Evolutionary conservation across 1,139 yeast species (phyloP).

Genomic region (Yamadazyma jaroonii): DNA sequence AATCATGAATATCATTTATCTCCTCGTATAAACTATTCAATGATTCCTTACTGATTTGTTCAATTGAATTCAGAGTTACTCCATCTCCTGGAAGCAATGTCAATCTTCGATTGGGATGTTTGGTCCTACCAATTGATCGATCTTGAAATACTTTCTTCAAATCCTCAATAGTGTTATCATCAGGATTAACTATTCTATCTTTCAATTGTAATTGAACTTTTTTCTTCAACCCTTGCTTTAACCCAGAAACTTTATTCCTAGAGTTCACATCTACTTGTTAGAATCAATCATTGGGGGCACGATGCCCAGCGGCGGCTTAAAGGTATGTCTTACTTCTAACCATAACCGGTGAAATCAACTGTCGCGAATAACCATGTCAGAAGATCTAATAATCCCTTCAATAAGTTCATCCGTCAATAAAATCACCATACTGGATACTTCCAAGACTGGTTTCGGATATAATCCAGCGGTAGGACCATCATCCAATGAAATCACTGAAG

Average conservation of each 20-base stretch:
- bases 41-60: constrained; percentile 7
- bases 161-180: constrained; percentile 17
- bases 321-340: neutral
- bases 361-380: constrained; percentile 21
- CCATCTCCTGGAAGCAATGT: neutral
- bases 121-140: neutral
- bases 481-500: constrained; percentile 38
- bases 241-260: neutral
- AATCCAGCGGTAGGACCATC: constrained; percentile 44
- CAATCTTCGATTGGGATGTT: neutral
- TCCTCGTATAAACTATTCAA: constrained; percentile 9
- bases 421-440: constrained; percentile 33
- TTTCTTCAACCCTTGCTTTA: constrained; percentile 3
- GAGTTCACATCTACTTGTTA: too few species aligned
- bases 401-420: constrained; percentile 30
- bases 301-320: too few species aligned
- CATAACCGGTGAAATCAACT: neutral
- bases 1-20: constrained; percentile 13
- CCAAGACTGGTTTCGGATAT: constrained; percentile 42
- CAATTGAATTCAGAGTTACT: too few species aligned
- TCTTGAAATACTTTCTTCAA: constrained; percentile 14
- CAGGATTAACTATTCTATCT: constrained; percentile 12
- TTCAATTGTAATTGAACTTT: constrained; percentile 6
- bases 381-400: constrained; percentile 40
- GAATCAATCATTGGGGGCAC: neutral